phyloP scores from a whole-genome alignment of 2,329 filamentous ascomycete genomes.

The Alternaria incomplexa region DNA sequence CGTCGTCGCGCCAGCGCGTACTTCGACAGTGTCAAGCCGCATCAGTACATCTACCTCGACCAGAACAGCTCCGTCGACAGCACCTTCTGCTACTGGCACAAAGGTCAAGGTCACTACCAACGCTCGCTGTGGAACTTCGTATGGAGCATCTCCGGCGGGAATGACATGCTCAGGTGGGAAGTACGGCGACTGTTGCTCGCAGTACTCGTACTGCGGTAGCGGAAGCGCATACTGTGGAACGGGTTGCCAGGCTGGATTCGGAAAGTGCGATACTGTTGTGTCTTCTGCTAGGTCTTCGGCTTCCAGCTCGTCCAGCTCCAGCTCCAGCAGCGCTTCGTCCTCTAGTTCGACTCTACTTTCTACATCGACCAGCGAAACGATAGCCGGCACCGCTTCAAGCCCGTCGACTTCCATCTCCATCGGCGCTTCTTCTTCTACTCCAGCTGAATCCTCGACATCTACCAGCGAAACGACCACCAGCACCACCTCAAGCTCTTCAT shows the following conservation, averaged over 20 bases:
- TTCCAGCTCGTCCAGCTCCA: neutral
- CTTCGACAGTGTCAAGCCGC: neutral
- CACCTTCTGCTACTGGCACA: neutral
- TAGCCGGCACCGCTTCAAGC: neutral
- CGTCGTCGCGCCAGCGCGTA: neutral
- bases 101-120: slow-evolving; percentile 1
- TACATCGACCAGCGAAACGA: neutral
- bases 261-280: neutral
- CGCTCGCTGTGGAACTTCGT: slow-evolving; percentile 4
- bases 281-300: neutral
- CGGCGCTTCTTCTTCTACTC: no score
- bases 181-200: slow-evolving; percentile 8
- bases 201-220: slow-evolving; percentile 10
- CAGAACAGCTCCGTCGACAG: neutral
- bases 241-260: neutral
- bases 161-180: neutral
- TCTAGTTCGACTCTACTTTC: neutral
- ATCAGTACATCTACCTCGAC: neutral
- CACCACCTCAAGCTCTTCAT: neutral
- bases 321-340: neutral
- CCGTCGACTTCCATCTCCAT: neutral
- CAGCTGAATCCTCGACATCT: no score
- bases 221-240: slow-evolving; percentile 3
- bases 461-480: no score
- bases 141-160: neutral